Conservation (phyloP, 331 rosid genomes). For the Malus hybrid region DNA sequence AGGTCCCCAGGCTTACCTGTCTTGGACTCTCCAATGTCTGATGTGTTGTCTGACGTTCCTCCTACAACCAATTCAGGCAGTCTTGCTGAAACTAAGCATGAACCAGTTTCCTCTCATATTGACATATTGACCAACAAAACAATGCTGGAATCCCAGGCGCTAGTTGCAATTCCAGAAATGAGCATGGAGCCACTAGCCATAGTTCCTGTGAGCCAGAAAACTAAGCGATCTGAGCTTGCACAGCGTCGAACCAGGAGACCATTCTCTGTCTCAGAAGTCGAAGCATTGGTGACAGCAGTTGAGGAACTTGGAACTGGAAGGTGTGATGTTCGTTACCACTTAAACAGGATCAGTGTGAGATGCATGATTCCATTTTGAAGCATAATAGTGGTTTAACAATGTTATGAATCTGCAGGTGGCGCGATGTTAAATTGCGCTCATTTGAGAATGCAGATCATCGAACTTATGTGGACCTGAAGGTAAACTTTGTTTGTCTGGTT, state of each 20-base stretch:
- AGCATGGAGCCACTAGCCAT: slow-evolving; percentile 41
- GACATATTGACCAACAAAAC: slow-evolving; percentile 30
- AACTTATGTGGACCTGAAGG: slow-evolving; percentile 95
- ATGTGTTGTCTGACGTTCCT: slow-evolving; percentile 31
- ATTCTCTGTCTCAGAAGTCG: slow-evolving; percentile 74
- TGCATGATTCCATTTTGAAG: not conserved
- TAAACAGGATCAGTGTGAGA: not conserved
- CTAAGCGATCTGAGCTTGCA: slow-evolving; percentile 54
- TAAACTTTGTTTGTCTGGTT: slow-evolving; percentile 7
- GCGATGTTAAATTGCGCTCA: slow-evolving; percentile 79
- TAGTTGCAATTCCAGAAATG: slow-evolving; percentile 39
- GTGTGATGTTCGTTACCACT: slow-evolving; percentile 30
- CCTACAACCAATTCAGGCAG: slow-evolving; percentile 24
- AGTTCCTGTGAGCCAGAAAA: slow-evolving; percentile 48
- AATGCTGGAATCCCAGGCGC: slow-evolving; percentile 37
- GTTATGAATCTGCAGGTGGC: slow-evolving; percentile 64
- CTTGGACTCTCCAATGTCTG: slow-evolving; percentile 28
- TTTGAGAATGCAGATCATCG: slow-evolving; percentile 94
- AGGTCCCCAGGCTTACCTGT: slow-evolving; percentile 43
- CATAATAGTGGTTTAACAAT: slow-evolving; percentile 15
- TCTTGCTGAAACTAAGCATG: slow-evolving; percentile 34
- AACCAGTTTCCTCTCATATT: slow-evolving; percentile 32
- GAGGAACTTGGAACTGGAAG: slow-evolving; percentile 95
- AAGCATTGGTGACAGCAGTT: slow-evolving; percentile 74
- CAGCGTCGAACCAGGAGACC: slow-evolving; percentile 87